Evolutionary conservation across 768 basidiomycete species (phyloP).

Genomic region (Russula griseocarnosa): DNA sequence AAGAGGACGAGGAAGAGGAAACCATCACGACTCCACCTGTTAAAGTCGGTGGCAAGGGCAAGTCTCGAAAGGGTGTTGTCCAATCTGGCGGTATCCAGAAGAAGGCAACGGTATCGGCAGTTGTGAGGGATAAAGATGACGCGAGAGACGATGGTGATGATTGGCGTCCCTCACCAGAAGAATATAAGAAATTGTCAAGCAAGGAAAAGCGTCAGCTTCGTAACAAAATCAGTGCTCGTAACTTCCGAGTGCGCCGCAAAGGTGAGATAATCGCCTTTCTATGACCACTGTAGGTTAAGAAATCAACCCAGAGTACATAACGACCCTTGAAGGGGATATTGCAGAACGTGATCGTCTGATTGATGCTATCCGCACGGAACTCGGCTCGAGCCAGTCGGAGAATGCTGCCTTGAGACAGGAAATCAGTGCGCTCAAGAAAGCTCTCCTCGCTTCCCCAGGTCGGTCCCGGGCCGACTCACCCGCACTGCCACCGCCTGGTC

Average conservation of each 20-base stretch:
- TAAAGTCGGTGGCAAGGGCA: constrained; percentile 45
- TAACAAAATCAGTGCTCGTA: constrained; percentile 95
- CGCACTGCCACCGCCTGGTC: constrained; percentile 46
- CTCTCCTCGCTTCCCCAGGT: constrained; percentile 65
- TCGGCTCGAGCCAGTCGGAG: constrained; percentile 74
- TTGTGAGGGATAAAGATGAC: constrained; percentile 43
- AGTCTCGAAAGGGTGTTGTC: constrained; percentile 64
- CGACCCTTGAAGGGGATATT: constrained; percentile 91
- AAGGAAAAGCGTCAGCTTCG: constrained; percentile 95
- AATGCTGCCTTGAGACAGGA: constrained; percentile 79
- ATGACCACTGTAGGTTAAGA: background rate
- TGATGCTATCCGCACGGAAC: constrained; percentile 79
- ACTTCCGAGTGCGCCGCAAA: constrained; percentile 93
- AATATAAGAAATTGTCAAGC: constrained; percentile 90
- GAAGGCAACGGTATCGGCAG: constrained; percentile 39
- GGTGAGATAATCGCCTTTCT: constrained; percentile 43
- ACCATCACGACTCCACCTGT: constrained; percentile 31
- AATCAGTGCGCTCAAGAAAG: constrained; percentile 67
- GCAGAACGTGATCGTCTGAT: constrained; percentile 89
- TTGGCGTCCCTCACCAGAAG: constrained; percentile 86
- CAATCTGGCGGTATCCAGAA: constrained; percentile 72
- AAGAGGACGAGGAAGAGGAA: constrained; percentile 36
- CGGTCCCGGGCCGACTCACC: constrained; percentile 38
- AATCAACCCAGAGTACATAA: constrained; percentile 72
- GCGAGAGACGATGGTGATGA: constrained; percentile 61